These are phyloP conservation scores for Prosopis cineraria DNA, from an alignment of 306 rosid genomes.

Conservation along the genomic window DNA sequence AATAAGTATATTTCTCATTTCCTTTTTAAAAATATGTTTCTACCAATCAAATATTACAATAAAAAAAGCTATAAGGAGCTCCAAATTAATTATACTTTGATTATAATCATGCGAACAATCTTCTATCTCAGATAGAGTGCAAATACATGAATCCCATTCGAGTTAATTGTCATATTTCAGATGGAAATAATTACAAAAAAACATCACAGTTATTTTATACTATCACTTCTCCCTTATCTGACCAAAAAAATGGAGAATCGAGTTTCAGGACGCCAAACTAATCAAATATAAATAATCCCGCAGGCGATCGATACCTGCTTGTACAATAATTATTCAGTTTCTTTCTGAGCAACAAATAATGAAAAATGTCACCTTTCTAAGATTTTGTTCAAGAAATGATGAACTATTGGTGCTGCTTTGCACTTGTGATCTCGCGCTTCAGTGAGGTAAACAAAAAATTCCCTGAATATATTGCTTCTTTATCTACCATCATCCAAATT, in stretches of 20 bases:
- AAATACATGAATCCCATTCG: too few relatives aligned
- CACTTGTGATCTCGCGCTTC: conserved; percentile 45
- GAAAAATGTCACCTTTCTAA: neutral
- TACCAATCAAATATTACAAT: too few relatives aligned
- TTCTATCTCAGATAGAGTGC: too few relatives aligned
- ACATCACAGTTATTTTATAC: too few relatives aligned
- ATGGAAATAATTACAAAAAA: too few relatives aligned
- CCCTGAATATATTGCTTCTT: conserved; percentile 75
- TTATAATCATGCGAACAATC: too few relatives aligned
- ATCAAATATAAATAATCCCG: conserved; percentile 13
- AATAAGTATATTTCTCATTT: too few relatives aligned
- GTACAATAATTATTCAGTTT: conserved; percentile 26
- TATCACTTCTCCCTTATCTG: neutral
- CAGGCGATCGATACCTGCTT: conserved; percentile 18
- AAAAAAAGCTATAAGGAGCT: too few relatives aligned
- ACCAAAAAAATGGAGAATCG: neutral
- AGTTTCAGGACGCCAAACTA: conserved; percentile 17
- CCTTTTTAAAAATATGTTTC: too few relatives aligned
- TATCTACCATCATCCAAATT: conserved; percentile 65
- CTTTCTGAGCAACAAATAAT: neutral
- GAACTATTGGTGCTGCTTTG: conserved; percentile 36
- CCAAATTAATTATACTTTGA: too few relatives aligned
- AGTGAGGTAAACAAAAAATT: conserved; percentile 77
- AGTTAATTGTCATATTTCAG: too few relatives aligned
- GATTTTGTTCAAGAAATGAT: conserved; percentile 16